These are phyloP conservation scores for Anethum foeniculum DNA, from an alignment of 140 eudicot genomes.

Conservation along the genomic window DNA sequence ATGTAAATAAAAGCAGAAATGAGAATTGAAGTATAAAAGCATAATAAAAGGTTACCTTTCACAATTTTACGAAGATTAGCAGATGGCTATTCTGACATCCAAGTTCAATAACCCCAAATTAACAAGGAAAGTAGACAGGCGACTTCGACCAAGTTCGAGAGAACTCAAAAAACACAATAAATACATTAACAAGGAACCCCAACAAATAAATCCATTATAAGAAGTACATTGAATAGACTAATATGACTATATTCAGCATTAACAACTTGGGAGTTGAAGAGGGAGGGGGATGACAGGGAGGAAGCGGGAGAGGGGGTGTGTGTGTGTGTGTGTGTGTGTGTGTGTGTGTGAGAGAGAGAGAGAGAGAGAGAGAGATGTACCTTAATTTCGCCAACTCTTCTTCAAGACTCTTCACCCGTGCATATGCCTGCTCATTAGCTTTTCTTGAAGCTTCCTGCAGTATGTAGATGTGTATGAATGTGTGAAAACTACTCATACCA, in stretches of 20 bases:
- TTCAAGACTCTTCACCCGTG: conserved; percentile 53
- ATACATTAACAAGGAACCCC: neutral
- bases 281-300: neutral
- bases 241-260: too few species aligned
- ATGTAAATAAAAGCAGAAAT: neutral
- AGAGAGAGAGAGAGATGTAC: conserved; percentile 19
- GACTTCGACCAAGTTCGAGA: neutral
- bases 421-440: conserved; percentile 51
- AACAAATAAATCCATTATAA: neutral
- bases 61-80: neutral
- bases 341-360: conserved; percentile 1
- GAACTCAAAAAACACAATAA: neutral
- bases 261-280: too few species aligned
- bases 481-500: neutral
- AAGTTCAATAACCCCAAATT: neutral
- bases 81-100: neutral
- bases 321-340: too few species aligned
- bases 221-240: neutral
- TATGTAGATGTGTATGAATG: neutral
- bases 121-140: neutral
- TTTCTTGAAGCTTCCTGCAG: conserved; percentile 38
- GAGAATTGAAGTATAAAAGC: neutral
- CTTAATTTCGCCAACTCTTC: conserved; percentile 56
- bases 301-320: too few species aligned
- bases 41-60: neutral